phyloP scores from a whole-genome alignment of 2,329 filamentous ascomycete genomes.

The Fusarium beomiforme region DNA sequence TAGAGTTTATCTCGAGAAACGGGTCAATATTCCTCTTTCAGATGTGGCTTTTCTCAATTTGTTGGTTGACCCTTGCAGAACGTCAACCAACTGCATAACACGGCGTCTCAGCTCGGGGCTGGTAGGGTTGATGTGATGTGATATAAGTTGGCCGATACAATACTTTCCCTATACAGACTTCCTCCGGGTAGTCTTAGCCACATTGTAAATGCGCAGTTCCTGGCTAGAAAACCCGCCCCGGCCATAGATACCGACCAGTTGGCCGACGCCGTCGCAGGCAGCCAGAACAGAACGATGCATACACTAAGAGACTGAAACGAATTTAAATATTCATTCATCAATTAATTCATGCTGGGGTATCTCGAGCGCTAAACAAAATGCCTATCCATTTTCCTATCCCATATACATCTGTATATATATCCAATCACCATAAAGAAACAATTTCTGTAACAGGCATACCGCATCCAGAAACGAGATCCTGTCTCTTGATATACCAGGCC shows the following conservation, averaged over 20 bases:
- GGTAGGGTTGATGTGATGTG: neutral
- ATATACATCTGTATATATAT: neutral
- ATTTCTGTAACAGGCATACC: constrained; percentile 31
- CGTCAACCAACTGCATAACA: neutral
- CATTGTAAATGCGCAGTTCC: neutral
- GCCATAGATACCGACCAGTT: neutral
- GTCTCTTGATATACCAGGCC: constrained; percentile 34
- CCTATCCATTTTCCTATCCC: neutral
- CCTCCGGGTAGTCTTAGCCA: neutral
- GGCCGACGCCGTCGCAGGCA: neutral
- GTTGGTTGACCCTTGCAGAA: neutral
- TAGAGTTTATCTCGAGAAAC: neutral
- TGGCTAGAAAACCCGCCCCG: neutral
- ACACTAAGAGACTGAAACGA: accelerated
- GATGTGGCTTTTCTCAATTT: neutral
- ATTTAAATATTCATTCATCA: neutral
- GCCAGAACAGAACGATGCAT: neutral
- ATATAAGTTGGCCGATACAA: neutral
- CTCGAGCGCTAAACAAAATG: constrained; percentile 19
- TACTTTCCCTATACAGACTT: neutral
- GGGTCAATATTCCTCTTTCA: neutral
- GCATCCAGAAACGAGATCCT: constrained; percentile 9
- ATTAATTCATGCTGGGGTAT: constrained; percentile 29
- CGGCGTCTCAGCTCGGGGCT: neutral
- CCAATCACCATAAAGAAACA: constrained; percentile 36